Percentiles rank a stretch among this genome's conserved stretches.
phyloP scores from a whole-genome alignment of 192 early-diverging fungal genomes.

The Pilaira anomala region DNA sequence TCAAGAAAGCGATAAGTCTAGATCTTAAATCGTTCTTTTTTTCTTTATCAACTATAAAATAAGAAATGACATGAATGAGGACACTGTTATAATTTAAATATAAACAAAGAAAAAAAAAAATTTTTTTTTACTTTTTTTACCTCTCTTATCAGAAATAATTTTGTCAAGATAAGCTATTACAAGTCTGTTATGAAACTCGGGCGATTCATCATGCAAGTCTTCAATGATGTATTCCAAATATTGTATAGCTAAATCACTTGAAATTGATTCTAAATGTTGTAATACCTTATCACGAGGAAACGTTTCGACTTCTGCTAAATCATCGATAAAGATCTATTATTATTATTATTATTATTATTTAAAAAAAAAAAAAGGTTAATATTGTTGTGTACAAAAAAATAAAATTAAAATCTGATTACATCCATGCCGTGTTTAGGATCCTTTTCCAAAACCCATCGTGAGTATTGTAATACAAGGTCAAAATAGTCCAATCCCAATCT shows the following conservation, averaged over 20 bases:
- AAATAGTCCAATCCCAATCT: constrained; percentile 71
- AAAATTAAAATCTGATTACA: constrained; percentile 36
- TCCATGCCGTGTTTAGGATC: constrained; percentile 68
- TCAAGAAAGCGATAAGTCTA: constrained; percentile 66
- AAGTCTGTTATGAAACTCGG: constrained; percentile 78
- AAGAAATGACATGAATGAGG: background rate
- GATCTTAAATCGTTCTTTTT: background rate
- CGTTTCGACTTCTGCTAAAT: constrained; percentile 55
- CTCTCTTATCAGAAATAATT: constrained; percentile 31
- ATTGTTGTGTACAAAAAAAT: background rate
- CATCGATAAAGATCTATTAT: constrained; percentile 53
- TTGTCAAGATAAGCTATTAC: constrained; percentile 77
- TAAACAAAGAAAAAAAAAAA: too few species aligned
- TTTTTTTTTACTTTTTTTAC: background rate
- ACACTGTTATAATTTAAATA: background rate
- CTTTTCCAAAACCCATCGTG: constrained; percentile 70
- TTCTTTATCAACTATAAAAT: constrained; percentile 10
- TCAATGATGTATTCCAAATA: constrained; percentile 84
- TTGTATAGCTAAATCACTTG: constrained; percentile 60
- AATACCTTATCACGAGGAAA: constrained; percentile 62
- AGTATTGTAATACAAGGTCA: constrained; percentile 81
- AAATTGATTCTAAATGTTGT: constrained; percentile 65
- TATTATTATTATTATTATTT: background rate
- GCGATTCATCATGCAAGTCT: constrained; percentile 58
- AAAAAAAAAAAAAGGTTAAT: background rate